Percentiles rank a stretch among this genome's conserved stretches.
Conservation (phyloP, 2,329 filamentous ascomycete species). For the Cladosporium sp. region DNA sequence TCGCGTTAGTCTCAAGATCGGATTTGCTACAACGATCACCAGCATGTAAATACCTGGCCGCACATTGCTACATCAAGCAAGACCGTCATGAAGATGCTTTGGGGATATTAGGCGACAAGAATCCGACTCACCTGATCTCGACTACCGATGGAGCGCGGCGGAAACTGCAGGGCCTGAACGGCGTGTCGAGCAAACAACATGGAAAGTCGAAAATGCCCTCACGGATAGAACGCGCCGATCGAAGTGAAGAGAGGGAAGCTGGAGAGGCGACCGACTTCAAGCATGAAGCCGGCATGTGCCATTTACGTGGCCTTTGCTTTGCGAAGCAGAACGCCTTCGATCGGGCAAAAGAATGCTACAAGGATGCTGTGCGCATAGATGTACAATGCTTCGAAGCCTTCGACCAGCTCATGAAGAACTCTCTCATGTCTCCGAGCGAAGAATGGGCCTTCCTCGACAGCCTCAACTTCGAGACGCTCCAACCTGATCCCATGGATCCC, state of each 20-base stretch:
- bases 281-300: constrained; percentile 97
- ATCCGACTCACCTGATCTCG: constrained; percentile 80
- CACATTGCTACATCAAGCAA: constrained; percentile 92
- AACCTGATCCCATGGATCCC: constrained; percentile 54
- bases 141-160: constrained; percentile 60
- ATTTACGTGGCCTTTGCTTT: constrained; percentile 86
- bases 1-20: constrained; percentile 77
- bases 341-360: constrained; percentile 96
- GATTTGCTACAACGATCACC: constrained; percentile 77
- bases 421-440: constrained; percentile 80
- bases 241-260: constrained; percentile 57
- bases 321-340: constrained; percentile 97
- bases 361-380: constrained; percentile 92
- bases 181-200: constrained; percentile 41
- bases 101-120: constrained; percentile 79
- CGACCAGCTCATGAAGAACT: constrained; percentile 95
- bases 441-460: constrained; percentile 86
- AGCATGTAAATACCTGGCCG: constrained; percentile 86
- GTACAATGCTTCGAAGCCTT: constrained; percentile 98
- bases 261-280: constrained; percentile 72
- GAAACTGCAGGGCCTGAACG: constrained; percentile 65
- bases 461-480: constrained; percentile 82
- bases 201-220: constrained; percentile 31
- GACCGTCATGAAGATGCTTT: constrained; percentile 85
- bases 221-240: constrained; percentile 50